Percentiles rank a stretch among this genome's conserved stretches.
Evolutionary conservation across 441 rosid species (phyloP).

Genomic region (Euphorbia celastroides): DNA sequence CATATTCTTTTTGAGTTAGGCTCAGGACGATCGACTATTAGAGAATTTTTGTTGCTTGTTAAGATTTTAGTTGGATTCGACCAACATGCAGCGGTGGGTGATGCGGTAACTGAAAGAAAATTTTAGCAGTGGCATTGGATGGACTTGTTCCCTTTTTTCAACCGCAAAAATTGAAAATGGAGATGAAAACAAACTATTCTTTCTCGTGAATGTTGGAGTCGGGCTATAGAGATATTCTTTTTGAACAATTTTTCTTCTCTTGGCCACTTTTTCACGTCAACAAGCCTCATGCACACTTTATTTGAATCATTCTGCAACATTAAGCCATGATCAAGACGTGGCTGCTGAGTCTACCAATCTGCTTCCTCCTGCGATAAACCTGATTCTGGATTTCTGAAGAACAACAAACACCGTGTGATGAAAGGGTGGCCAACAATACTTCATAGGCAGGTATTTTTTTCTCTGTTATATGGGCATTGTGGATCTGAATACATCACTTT

Average conservation of each 20-base stretch:
- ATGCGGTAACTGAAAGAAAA: too few species aligned
- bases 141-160: conserved; percentile 4
- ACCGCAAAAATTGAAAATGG: conserved; percentile 9
- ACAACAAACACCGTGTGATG: conserved; percentile 23
- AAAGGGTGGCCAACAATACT: conserved; percentile 29
- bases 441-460: conserved; percentile 56
- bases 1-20: neutral
- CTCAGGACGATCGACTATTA: conserved; percentile 5
- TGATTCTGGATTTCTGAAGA: conserved; percentile 24
- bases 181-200: neutral
- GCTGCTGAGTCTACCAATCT: conserved; percentile 21
- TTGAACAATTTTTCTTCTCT: conserved; percentile 3
- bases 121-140: conserved; percentile 4
- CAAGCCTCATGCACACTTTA: conserved; percentile 12
- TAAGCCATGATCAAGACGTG: conserved; percentile 16
- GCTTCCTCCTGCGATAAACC: conserved; percentile 26
- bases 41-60: neutral
- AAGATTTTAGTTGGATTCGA: too few species aligned
- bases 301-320: conserved; percentile 12
- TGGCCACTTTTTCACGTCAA: conserved; percentile 10
- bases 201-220: conserved; percentile 4
- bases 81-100: too few species aligned
- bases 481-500: conserved; percentile 20
- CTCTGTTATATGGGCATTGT: conserved; percentile 30
- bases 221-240: conserved; percentile 10